phyloP scores from a whole-genome alignment of 1,284 basidiomycete genomes.

The Malassezia pachydermatis region DNA sequence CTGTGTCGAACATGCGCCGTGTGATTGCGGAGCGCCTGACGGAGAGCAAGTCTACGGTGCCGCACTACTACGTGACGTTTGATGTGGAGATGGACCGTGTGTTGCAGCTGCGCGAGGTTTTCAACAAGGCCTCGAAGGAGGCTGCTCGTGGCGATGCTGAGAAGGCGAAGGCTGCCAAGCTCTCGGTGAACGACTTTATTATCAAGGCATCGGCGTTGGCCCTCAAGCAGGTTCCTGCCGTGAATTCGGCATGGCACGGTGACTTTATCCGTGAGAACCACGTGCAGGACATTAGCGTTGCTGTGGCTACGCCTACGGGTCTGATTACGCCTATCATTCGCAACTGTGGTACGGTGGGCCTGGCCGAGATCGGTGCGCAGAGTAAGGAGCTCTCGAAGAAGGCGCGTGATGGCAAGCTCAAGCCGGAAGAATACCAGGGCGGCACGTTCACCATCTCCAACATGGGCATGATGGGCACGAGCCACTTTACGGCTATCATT shows the following conservation, averaged over 20 bases:
- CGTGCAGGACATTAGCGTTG: constrained; percentile 91
- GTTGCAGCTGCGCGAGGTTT: constrained; percentile 82
- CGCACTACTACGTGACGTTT: constrained; percentile 95
- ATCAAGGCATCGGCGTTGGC: constrained; percentile 89
- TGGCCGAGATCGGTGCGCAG: constrained; percentile 81
- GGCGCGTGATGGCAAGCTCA: constrained; percentile 89
- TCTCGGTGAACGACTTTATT: constrained; percentile 97
- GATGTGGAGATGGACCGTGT: constrained; percentile 97
- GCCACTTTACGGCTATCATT: constrained; percentile 97
- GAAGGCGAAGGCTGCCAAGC: constrained; percentile 67
- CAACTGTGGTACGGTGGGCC: constrained; percentile 80
- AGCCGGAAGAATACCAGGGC: constrained; percentile 90
- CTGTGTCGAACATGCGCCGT: constrained; percentile 89
- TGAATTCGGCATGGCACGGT: constrained; percentile 93
- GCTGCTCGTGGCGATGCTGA: constrained; percentile 50
- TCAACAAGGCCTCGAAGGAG: constrained; percentile 60
- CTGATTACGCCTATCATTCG: constrained; percentile 96
- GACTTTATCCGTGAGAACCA: constrained; percentile 94
- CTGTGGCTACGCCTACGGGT: constrained; percentile 89
- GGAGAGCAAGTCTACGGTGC: constrained; percentile 83
- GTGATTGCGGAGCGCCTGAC: constrained; percentile 80
- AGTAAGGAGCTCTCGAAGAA: constrained; percentile 85
- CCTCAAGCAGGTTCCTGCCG: constrained; percentile 87
- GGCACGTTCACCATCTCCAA: constrained; percentile 99
- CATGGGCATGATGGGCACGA: constrained; percentile 86